Evolutionary conservation across 1,139 yeast species (phyloP).

Genomic region (Saccharomyces hybrid): DNA sequence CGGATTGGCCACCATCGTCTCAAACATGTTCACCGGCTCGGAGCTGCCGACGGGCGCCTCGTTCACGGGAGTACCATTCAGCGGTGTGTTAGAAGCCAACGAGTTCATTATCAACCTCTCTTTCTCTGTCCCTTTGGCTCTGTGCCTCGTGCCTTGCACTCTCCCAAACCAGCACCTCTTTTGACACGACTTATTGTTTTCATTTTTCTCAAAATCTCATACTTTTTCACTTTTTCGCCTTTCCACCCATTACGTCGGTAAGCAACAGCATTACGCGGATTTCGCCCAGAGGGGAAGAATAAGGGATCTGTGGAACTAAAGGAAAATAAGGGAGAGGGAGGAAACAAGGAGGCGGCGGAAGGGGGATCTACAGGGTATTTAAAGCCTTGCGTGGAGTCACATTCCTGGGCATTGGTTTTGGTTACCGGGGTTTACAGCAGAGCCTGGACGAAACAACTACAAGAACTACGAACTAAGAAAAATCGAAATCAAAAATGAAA

Average conservation of each 20-base stretch:
- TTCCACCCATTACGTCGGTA: neutral
- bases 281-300: neutral
- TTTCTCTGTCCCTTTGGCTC: neutral
- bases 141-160: neutral
- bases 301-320: neutral
- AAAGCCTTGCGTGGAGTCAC: neutral
- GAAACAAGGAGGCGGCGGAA: neutral
- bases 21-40: conserved; percentile 15
- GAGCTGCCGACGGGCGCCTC: neutral
- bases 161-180: too few relatives aligned
- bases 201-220: neutral
- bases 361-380: neutral
- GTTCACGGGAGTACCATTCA: conserved; percentile 2
- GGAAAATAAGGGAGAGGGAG: neutral
- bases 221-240: neutral
- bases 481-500: neutral
- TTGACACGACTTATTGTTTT: neutral
- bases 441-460: neutral
- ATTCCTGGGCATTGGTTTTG: neutral
- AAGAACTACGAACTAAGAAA: neutral
- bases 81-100: neutral
- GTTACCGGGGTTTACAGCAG: too few relatives aligned
- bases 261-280: neutral
- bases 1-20: conserved; percentile 25
- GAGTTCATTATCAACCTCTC: neutral